These are phyloP conservation scores for Hanseniaspora nectarophila DNA, from an alignment of 805 yeast genomes.

Conservation along the genomic window DNA sequence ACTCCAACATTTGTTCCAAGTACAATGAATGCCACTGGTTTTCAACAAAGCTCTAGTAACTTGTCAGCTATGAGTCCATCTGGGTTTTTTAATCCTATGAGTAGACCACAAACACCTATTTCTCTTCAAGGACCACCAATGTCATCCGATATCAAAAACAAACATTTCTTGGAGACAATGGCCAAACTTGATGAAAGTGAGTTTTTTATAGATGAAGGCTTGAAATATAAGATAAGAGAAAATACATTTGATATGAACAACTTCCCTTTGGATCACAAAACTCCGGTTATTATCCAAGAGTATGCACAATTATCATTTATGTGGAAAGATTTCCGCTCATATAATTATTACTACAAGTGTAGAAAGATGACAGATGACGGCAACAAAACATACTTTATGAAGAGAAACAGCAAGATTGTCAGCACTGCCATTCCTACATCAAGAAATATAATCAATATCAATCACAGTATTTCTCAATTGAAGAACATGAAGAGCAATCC, in stretches of 20 bases:
- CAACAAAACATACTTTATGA: slow-evolving; percentile 49
- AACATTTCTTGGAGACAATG: not conserved
- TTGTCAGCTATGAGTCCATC: not conserved
- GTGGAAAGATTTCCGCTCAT: slow-evolving; percentile 36
- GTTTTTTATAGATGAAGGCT: slow-evolving; percentile 58
- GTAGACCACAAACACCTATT: not conserved
- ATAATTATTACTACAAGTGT: slow-evolving; percentile 63
- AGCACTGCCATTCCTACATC: slow-evolving; percentile 37
- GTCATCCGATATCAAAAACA: not conserved
- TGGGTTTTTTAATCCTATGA: not conserved
- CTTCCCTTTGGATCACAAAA: slow-evolving; percentile 33
- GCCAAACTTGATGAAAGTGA: slow-evolving; percentile 27
- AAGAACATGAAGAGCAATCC: slow-evolving; percentile 30
- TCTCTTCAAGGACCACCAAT: not conserved
- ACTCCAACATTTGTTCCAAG: not conserved
- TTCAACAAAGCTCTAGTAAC: not conserved
- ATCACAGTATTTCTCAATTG: slow-evolving; percentile 52
- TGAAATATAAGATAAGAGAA: slow-evolving; percentile 58
- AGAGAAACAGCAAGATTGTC: slow-evolving; percentile 54
- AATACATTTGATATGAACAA: slow-evolving; percentile 66
- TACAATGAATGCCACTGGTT: not conserved
- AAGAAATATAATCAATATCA: slow-evolving; percentile 43
- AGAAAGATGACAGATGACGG: slow-evolving; percentile 67
- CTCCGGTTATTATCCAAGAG: slow-evolving; percentile 68
- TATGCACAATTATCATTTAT: slow-evolving; percentile 62